Evolutionary conservation across 441 rosid species (phyloP), one percentile per base, ranked within the genome.

Genomic region (Erodium texanum): DNA sequence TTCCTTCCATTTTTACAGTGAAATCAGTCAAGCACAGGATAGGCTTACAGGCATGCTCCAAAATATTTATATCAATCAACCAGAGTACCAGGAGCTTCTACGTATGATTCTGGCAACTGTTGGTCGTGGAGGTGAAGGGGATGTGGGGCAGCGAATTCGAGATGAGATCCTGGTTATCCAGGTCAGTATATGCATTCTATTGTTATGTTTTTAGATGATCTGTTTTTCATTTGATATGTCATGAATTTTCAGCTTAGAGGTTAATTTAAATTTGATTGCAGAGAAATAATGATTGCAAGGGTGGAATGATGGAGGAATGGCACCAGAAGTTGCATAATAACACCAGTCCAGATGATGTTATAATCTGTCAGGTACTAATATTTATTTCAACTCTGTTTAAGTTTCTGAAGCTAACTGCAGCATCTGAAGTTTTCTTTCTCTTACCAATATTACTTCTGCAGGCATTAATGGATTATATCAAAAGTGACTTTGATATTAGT

Each of bases 251-350:
- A 71, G 75, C 62, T 66, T 10, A 64, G 66, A 67, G 76, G 71
- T 70, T 66, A 66, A 70, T 68, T 70, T 56, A 68, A 71, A 69
- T 24, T 71, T 65, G 63, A 63, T 78, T 81, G 72, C 81, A 95
- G 99, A 90, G 99, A 74, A 84, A 92, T n/a, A 95, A 92, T 84
- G 79, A 86, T 43, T 95, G 99, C 85, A 90, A 89, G 82, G 99
- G 99, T 78, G 98, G 88, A 78, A 89, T 95, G 82, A 95, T 95
- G 98, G 99, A 95, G 84, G 97, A 95, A 80, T 95, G 99, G 99
- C 99, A 95, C 84, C 99, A 95, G 81, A 95, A 95, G 80, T 83
- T 95, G 74, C 99, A 95, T 74, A 95, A 95, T 76, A 92, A 95
- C 82, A 95, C 99, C 52, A 95, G 99, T 82, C 99, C 99, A 32